phyloP scores from a whole-genome alignment of 805 yeast genomes.

The Cyberlindnera bimundalis region DNA sequence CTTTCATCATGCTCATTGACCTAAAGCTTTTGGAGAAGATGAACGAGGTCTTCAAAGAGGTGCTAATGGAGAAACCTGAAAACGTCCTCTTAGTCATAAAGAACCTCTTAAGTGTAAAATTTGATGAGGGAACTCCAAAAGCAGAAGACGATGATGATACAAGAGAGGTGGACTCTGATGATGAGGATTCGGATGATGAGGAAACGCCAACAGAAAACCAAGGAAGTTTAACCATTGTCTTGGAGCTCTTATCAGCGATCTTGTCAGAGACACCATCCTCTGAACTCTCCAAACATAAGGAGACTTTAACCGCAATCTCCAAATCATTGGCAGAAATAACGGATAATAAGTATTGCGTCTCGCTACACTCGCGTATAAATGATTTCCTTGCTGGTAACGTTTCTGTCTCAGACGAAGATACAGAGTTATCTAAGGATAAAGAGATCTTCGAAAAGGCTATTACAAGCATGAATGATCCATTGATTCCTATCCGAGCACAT shows the following conservation, averaged over 20 bases:
- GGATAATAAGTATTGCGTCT: constrained; percentile 15
- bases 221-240: constrained; percentile 31
- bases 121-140: constrained; percentile 11
- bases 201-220: constrained; percentile 20
- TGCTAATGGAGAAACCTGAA: constrained; percentile 40
- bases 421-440: constrained; percentile 30
- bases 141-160: constrained; percentile 8
- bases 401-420: constrained; percentile 5
- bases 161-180: constrained; percentile 37
- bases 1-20: constrained; percentile 55
- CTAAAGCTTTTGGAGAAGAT: constrained; percentile 62
- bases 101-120: constrained; percentile 33
- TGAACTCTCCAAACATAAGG: constrained; percentile 21
- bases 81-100: constrained; percentile 52
- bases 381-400: constrained; percentile 16
- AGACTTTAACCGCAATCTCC: constrained; percentile 31
- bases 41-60: constrained; percentile 54
- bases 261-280: constrained; percentile 29
- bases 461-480: constrained; percentile 65
- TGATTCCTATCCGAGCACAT: constrained; percentile 82
- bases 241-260: constrained; percentile 38
- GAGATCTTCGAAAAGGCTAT: constrained; percentile 55
- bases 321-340: constrained; percentile 14
- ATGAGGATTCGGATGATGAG: constrained; percentile 30
- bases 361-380: constrained; percentile 19